Base-by-base conservation (phyloP, 306 rosid genomes). In the Vicia villosa region DNA sequence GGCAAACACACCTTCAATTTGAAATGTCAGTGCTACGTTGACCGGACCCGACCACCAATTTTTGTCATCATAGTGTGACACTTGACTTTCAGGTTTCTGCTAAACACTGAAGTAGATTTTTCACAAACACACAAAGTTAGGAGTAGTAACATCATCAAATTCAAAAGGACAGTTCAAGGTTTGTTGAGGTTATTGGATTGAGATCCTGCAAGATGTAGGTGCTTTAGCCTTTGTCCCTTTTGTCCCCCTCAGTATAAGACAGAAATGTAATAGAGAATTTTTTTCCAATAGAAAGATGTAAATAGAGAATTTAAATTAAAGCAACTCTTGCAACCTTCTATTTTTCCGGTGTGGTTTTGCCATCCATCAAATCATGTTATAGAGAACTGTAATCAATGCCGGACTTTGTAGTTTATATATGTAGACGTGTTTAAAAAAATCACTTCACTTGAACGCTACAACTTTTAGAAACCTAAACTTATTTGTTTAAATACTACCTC, bases 261-360 rank as follows among this genome's bases (percentile, higher is more conserved):
- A 69, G 64, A 49, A 43, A 36, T 52, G 74, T 65, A 57, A 55
- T 21, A 21, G 13, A 22, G 11, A 47, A 28, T 57, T 38, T 32
- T 73, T 66, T 73, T 66, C 30, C 3, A 16, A 21, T 59, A 43
- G 66, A 73, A 73, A 59, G 38, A 41, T 73, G 78, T 73, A 50
- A 54, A 49, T 72, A 46, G 58, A 58, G 40, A 47, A 28, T 70
- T 71, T 68, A 20, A n/a, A 67, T 62, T 15, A 22, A 71, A 59
- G 81, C 11, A 60, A 26, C 28, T 74, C 55, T 60, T 41, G 45
- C 58, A 24, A 20, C 68, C 26, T 54, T 45, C 14, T 60, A 49
- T 52, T 32, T 81, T 81, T 58, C 22, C 54, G 63, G 50, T 59
- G 8, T 54, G 54, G 21, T 30, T 71, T 60, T 54, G 42, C 49